phyloP scores from a whole-genome alignment of 2,329 filamentous ascomycete species.

The Colletotrichum nymphaeae region DNA sequence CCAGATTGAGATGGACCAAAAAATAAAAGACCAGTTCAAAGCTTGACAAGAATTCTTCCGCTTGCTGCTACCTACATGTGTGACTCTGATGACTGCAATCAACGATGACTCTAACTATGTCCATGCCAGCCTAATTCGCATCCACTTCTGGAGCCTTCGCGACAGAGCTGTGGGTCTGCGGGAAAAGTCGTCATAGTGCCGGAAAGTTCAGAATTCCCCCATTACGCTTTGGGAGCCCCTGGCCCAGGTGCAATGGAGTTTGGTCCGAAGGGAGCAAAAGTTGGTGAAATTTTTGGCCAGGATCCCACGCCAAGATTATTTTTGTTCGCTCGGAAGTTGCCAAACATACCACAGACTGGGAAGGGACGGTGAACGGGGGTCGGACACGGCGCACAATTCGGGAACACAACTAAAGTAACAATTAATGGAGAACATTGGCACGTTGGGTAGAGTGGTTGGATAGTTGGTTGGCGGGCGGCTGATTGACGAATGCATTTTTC shows the following conservation, averaged over 20 bases:
- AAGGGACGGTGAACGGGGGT: conserved; percentile 10
- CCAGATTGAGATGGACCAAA: conserved; percentile 8
- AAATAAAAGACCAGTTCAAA: conserved; percentile 7
- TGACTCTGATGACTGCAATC: conserved; percentile 14
- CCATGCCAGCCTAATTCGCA: conserved; percentile 5
- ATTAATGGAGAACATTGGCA: not conserved
- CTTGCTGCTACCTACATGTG: not conserved
- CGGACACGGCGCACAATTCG: conserved; percentile 18
- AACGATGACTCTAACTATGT: conserved; percentile 20
- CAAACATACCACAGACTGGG: conserved; percentile 15
- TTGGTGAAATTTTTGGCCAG: not conserved
- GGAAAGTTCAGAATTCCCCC: conserved; percentile 18
- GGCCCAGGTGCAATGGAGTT: not conserved
- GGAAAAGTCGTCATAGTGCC: conserved; percentile 32
- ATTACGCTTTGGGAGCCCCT: conserved; percentile 10
- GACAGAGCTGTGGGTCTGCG: conserved; percentile 23
- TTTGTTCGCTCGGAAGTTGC: not conserved
- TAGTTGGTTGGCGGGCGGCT: not conserved
- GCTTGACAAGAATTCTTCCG: not conserved
- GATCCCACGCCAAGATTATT: not conserved
- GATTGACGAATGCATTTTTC: not conserved
- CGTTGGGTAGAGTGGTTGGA: no score
- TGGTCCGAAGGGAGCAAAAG: not conserved
- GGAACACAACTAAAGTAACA: conserved; percentile 3
- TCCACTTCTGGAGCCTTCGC: conserved; percentile 25